Percentiles rank a stretch among this genome's conserved stretches.
Conservation (phyloP, 805 yeast species). For the Kodamaea restingae region DNA sequence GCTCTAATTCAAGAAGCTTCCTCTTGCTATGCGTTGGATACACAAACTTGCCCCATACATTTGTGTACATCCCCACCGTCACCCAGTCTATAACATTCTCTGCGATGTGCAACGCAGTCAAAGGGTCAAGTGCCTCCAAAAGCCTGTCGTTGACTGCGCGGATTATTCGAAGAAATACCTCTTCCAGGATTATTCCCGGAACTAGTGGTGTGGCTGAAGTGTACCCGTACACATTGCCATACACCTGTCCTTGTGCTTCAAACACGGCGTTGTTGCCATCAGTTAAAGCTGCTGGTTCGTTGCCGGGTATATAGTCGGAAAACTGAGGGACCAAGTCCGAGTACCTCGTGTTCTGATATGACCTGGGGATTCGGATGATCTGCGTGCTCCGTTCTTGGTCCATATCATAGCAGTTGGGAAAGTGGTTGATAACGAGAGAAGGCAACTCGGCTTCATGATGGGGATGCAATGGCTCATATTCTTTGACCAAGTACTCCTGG, state of each 20-base stretch:
- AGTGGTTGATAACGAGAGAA: slow-evolving; percentile 56
- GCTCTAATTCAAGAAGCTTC: slow-evolving; percentile 39
- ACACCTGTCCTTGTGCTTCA: slow-evolving; percentile 34
- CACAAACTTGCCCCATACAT: slow-evolving; percentile 14
- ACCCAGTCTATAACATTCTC: slow-evolving; percentile 42
- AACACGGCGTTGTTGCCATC: slow-evolving; percentile 19
- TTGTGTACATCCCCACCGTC: slow-evolving; percentile 32
- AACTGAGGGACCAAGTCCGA: slow-evolving; percentile 52
- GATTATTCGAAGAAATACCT: slow-evolving; percentile 43
- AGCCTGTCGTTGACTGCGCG: slow-evolving; percentile 41
- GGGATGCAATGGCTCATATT: slow-evolving; percentile 18
- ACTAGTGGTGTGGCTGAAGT: slow-evolving; percentile 49
- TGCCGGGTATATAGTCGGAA: slow-evolving; percentile 53
- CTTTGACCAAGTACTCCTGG: slow-evolving; percentile 51
- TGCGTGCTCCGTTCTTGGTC: slow-evolving; percentile 38
- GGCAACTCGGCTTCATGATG: slow-evolving; percentile 14
- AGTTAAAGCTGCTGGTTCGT: slow-evolving; percentile 56
- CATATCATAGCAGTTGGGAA: slow-evolving; percentile 53
- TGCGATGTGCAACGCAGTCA: slow-evolving; percentile 18
- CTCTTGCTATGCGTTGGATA: slow-evolving; percentile 23
- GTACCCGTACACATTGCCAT: slow-evolving; percentile 46
- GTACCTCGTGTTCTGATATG: slow-evolving; percentile 27
- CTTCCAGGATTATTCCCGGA: slow-evolving; percentile 18
- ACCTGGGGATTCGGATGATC: slow-evolving; percentile 62
- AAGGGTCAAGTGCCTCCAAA: slow-evolving; percentile 37